Conservation (phyloP, 2,329 filamentous ascomycete genomes). For the Penicillium janthinellum region DNA sequence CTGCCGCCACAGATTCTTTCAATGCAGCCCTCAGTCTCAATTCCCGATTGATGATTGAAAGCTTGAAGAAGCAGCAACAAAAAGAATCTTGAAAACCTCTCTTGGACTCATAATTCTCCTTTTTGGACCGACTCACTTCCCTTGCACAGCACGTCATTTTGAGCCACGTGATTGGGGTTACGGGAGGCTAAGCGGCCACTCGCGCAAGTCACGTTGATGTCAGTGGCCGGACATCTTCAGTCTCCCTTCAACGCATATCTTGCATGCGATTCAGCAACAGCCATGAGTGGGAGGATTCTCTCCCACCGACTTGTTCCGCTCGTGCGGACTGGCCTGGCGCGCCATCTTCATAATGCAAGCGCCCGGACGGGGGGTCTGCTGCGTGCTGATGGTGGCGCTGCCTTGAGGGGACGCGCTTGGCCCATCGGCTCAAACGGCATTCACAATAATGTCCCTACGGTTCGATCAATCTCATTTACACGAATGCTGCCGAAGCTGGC, state of each 20-base stretch:
- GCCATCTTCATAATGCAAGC: slow-evolving; percentile 63
- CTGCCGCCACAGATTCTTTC: slow-evolving; percentile 2
- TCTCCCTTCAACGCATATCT: slow-evolving; percentile 18
- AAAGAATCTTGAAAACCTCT: background rate
- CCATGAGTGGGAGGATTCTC: slow-evolving; percentile 74
- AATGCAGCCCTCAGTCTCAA: background rate
- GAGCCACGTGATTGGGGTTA: slow-evolving; percentile 35
- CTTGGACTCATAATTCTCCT: background rate
- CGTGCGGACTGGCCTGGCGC: slow-evolving; percentile 63
- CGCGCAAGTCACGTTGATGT: slow-evolving; percentile 39
- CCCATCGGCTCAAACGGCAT: slow-evolving; percentile 76
- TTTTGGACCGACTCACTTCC: slow-evolving; percentile 19
- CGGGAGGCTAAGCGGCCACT: slow-evolving; percentile 35
- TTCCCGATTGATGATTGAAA: background rate
- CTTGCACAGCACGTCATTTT: slow-evolving; percentile 30
- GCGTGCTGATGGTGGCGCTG: slow-evolving; percentile 64
- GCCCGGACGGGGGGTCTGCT: slow-evolving; percentile 70
- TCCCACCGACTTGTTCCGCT: slow-evolving; percentile 71
- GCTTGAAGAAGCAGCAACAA: background rate
- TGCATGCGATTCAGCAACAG: slow-evolving; percentile 44
- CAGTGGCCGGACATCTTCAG: slow-evolving; percentile 20
- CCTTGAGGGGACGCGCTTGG: slow-evolving; percentile 68
- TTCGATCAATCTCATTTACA: slow-evolving; percentile 67
- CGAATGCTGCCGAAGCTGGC: slow-evolving; percentile 78
- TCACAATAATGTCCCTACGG: slow-evolving; percentile 70